Evolutionary conservation across 2,329 filamentous ascomycete genomes (phyloP), one percentile per base, ranked within the genome.

Genomic region (Aspergillus unguis): DNA sequence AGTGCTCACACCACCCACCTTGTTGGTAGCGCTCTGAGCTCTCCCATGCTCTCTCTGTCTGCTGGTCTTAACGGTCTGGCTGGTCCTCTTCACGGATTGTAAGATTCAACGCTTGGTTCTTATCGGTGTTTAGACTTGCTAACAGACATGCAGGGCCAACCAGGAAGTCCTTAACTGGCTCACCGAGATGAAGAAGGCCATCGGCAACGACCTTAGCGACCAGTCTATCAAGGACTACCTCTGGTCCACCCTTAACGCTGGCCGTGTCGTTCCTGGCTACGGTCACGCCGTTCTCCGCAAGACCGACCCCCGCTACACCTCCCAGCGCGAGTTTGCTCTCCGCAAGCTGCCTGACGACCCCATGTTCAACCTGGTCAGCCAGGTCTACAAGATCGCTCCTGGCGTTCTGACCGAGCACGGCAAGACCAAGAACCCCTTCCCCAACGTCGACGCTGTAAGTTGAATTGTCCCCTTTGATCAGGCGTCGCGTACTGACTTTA

Each of bases 341-440:
- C 83, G 89, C 81, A 90, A 96, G 75, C 86, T 96, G 74, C 90
- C 92, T 71, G 84, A 96, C 70, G 94, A 97, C 84, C 92, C 92
- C 69, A 95, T 99, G 92, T 99, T 96, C 90, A 91, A 99, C 85
- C 89, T 99, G 65, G 94, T 99, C 80, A 95, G 89, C 84, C 94
- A 99, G 82, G 94, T 99, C 67, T 99, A 97, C 89, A 99, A 99
- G 90, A 97, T 99, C 69, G 94, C 94, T 61, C 94, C 94, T 62
- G 88, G 87, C 70, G 94, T 99, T 68, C 83, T 99, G 75, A 99
- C 94, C 63, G 91, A 99, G 86, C 94, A 99, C 82, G 94, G 94
- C 81, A 99, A 99, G 90, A 97, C 92, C 83, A 97, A 97, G 89
- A 96, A 97, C 88, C 92, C 92, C 64, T 97, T 84, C 85, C 94